Percentiles rank a stretch among this genome's conserved stretches.
These are phyloP conservation scores for Myrica gale DNA, from an alignment of 306 rosid genomes.

Conservation along the genomic window DNA sequence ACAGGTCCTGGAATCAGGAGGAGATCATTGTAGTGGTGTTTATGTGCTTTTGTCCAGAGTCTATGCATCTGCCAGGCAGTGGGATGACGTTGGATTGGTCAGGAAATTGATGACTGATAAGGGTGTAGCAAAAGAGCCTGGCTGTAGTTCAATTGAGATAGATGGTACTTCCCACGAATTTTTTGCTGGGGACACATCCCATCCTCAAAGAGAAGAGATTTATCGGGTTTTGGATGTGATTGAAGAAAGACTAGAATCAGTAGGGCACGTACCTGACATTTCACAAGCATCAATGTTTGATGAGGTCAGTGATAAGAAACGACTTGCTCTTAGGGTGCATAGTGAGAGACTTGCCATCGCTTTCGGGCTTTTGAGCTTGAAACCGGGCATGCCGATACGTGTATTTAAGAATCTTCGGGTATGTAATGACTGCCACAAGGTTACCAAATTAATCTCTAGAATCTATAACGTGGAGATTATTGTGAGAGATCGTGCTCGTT, in stretches of 20 bases:
- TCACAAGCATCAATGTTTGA: conserved; percentile 58
- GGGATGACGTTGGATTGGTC: conserved; percentile 67
- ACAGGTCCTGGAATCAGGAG: conserved; percentile 51
- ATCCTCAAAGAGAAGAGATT: conserved; percentile 51
- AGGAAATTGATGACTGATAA: conserved; percentile 65
- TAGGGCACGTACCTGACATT: conserved; percentile 50
- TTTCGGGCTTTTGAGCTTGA: conserved; percentile 58
- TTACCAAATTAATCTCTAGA: conserved; percentile 54
- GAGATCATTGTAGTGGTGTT: conserved; percentile 51
- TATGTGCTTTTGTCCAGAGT: conserved; percentile 73
- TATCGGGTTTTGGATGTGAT: conserved; percentile 46
- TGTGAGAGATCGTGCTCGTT: conserved; percentile 68
- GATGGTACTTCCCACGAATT: conserved; percentile 67
- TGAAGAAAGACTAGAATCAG: conserved; percentile 44
- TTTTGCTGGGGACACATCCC: conserved; percentile 78
- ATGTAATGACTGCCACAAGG: conserved; percentile 66
- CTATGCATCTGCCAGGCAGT: conserved; percentile 65
- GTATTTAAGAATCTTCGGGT: conserved; percentile 75
- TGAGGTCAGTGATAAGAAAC: conserved; percentile 41
- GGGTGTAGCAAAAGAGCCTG: conserved; percentile 68
- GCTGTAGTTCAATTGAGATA: conserved; percentile 69
- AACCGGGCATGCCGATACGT: conserved; percentile 49
- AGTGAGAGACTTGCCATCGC: conserved; percentile 80
- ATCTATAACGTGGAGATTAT: conserved; percentile 58
- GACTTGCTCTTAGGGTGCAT: conserved; percentile 49